Conservation (phyloP, 2,329 filamentous ascomycete genomes). For the Calonectria pauciramosa region DNA sequence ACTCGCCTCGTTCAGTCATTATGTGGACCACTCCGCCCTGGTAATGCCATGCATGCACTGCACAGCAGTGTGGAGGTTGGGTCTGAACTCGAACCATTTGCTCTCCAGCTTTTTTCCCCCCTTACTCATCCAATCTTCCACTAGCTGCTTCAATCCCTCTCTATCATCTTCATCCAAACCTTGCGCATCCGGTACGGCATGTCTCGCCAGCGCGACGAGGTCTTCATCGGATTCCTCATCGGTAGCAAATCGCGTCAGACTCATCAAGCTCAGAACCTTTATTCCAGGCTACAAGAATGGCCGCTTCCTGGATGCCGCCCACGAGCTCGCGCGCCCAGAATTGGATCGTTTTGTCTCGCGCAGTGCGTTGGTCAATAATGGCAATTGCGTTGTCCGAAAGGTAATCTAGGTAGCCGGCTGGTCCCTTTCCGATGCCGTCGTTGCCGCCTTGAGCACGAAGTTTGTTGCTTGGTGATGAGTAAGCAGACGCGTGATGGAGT, state of each 20-base stretch:
- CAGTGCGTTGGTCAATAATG: slow-evolving; percentile 5
- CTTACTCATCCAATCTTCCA: neutral
- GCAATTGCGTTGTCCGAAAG: neutral
- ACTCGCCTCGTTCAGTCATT: neutral
- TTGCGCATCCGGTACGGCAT: neutral
- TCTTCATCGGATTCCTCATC: slow-evolving; percentile 1
- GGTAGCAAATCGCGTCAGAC: neutral
- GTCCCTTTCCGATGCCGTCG: neutral
- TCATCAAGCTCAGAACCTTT: neutral
- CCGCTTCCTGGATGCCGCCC: slow-evolving; percentile 3
- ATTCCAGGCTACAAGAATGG: slow-evolving; percentile 2
- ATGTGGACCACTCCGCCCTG: neutral
- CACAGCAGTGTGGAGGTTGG: neutral
- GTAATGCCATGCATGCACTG: neutral
- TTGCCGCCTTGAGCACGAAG: slow-evolving; percentile 2
- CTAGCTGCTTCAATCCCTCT: neutral
- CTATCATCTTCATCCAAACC: neutral
- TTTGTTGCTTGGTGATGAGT: neutral
- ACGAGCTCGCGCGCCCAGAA: neutral
- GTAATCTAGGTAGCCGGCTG: neutral
- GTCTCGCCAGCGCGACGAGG: neutral
- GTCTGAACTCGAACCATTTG: slow-evolving; percentile 9
- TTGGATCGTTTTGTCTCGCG: neutral
- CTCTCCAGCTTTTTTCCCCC: neutral
- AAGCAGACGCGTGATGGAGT: neutral